phyloP scores from a whole-genome alignment of 83 land plant species.

The Isoetes engelmannii region DNA sequence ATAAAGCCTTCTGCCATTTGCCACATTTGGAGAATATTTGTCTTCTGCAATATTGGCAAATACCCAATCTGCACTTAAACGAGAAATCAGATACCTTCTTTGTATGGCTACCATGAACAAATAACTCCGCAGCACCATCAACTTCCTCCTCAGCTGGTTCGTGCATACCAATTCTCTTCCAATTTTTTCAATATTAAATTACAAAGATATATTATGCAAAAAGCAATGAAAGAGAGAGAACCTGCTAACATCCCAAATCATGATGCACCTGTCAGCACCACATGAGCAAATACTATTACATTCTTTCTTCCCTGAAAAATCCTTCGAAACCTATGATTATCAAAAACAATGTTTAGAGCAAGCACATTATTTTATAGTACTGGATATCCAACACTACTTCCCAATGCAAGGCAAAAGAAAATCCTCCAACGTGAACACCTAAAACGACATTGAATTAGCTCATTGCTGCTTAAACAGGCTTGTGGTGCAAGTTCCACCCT shows the following conservation, averaged over 20 bases:
- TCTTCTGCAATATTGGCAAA: conserved; percentile 5
- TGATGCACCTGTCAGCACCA: conserved; percentile 1
- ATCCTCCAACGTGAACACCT: too few relatives aligned
- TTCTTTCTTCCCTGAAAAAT: conserved; percentile 10
- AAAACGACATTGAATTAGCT: too few relatives aligned
- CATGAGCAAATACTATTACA: conserved; percentile 5
- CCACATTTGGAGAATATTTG: conserved; percentile 14
- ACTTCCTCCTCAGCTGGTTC: conserved; percentile 9
- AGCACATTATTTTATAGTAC: too few relatives aligned
- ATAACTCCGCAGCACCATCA: conserved; percentile 10
- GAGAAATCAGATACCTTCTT: conserved; percentile 10
- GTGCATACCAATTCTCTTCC: conserved; percentile 1
- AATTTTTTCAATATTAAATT: not conserved
- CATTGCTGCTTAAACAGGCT: too few relatives aligned
- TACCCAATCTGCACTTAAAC: not conserved
- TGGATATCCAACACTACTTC: too few relatives aligned
- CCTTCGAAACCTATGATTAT: not conserved
- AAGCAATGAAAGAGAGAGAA: not conserved
- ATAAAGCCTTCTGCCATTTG: conserved; percentile 12
- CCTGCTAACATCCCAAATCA: conserved; percentile 17
- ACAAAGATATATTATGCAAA: not conserved
- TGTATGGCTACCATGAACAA: conserved; percentile 15
- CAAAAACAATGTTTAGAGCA: too few relatives aligned
- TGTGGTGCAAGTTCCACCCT: too few relatives aligned
- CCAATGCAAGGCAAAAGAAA: too few relatives aligned